phyloP scores from a whole-genome alignment of 805 yeast genomes.

The Tetrapisispora iriomotensis region DNA sequence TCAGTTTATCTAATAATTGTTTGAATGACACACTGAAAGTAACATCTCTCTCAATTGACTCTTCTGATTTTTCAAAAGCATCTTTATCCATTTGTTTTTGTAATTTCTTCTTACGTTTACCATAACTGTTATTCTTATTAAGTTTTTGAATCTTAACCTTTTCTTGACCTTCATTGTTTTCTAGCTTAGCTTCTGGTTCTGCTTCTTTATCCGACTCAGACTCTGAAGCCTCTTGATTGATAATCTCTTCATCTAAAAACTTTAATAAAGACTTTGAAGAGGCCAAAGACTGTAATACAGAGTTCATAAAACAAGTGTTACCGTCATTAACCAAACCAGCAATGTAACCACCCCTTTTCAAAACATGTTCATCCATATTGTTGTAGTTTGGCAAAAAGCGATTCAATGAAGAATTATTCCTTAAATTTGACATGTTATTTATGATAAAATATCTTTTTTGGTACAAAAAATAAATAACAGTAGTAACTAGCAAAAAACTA shows the following conservation, averaged over 20 bases:
- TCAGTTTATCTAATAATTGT: slow-evolving; percentile 44
- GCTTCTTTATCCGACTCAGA: slow-evolving; percentile 11
- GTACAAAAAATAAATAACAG: slow-evolving; percentile 8
- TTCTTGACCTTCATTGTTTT: slow-evolving; percentile 15
- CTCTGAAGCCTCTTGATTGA: slow-evolving; percentile 4
- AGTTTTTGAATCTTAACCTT: slow-evolving; percentile 4
- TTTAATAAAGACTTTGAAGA: slow-evolving; percentile 52
- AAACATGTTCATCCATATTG: slow-evolving; percentile 27
- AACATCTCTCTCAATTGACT: slow-evolving; percentile 14
- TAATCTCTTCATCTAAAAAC: slow-evolving; percentile 42
- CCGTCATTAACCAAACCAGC: slow-evolving; percentile 90
- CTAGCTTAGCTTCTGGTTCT: slow-evolving; percentile 13
- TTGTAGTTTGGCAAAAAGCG: slow-evolving; percentile 2
- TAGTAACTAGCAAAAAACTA: slow-evolving; percentile 1
- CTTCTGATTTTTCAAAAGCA: slow-evolving; percentile 14
- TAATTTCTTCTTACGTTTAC: slow-evolving; percentile 13
- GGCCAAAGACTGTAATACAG: slow-evolving; percentile 75
- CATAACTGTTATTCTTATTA: slow-evolving; percentile 10
- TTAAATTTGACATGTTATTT: slow-evolving; percentile 8
- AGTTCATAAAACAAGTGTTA: slow-evolving; percentile 90
- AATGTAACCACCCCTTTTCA: slow-evolving; percentile 56
- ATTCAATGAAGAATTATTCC: slow-evolving; percentile 4
- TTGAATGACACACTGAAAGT: slow-evolving; percentile 47
- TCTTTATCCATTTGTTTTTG: slow-evolving; percentile 13
- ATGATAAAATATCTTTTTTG: slow-evolving; percentile 6